Evolutionary conservation across 1,284 basidiomycete genomes (phyloP), one percentile per base, ranked within the genome.

Genomic region (Coniferiporia weirii): DNA sequence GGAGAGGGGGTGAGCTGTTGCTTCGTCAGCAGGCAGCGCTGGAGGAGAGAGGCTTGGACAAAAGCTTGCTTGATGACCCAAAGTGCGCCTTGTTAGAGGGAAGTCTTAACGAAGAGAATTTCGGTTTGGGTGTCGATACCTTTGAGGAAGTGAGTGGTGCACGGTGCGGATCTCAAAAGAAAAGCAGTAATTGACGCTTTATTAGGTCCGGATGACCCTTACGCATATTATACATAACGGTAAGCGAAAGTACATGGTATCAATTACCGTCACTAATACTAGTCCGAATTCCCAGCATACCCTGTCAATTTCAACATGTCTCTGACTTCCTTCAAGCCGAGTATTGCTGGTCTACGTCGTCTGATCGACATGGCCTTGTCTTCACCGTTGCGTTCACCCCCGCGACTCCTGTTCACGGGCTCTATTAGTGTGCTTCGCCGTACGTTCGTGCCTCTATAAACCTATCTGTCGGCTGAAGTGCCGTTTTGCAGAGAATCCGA

Each of bases 301-400:
- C 64, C 64, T 6, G 68, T 76, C 3, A 69, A 75, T 61, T 71
- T 75, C 62, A 74, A 73, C 53, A 49, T 70, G 13, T 20, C 65
- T 1, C 56, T 71, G 19, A 32, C 62, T 22, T 63, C 66, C 7
- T 70, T 69, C 59, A 66, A 69, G 17, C 55, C 61, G 3, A 52
- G 62, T n/a, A 60, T 71, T 22, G 38, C 36, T 4, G 65, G 63
- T 10, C 53, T 66, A 19, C 64, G 67, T 15, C 49, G 59, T 45
- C 36, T 71, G 22, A 60, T 70, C 38, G 66, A 70, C 52, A 57
- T 76, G 17, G 64, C 72, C 0, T 62, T 73, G 12, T 54, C 64
- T 1, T 71, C 72, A 2, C 65, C 68, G 7, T 59, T 54, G 12
- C 20, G 62, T 3, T 47, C 49, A 3, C 68, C 68, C 12, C 68